A percentile compares a stretch with the other conserved stretches of the same genome.
These are phyloP conservation scores for Fusarium humuli DNA, from an alignment of 2,329 filamentous ascomycete genomes.

Conservation along the genomic window DNA sequence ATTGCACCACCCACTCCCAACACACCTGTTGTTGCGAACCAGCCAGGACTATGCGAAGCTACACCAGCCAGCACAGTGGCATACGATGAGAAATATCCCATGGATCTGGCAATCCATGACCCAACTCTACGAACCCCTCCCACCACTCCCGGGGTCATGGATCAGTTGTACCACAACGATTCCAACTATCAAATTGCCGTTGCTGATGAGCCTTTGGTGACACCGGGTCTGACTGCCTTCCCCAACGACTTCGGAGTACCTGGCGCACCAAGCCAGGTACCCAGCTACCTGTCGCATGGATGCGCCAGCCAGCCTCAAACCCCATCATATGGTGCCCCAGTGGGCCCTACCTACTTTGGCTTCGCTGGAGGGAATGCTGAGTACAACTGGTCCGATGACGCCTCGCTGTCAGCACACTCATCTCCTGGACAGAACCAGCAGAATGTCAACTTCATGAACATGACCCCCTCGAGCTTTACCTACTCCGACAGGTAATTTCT, in stretches of 20 bases:
- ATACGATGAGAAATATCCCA: slow-evolving; percentile 48
- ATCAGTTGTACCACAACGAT: slow-evolving; percentile 56
- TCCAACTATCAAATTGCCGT: slow-evolving; percentile 55
- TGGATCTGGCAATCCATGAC: slow-evolving; percentile 53
- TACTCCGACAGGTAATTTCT: slow-evolving; percentile 37
- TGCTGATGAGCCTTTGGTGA: slow-evolving; percentile 62
- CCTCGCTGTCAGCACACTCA: slow-evolving; percentile 52
- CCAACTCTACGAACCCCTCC: slow-evolving; percentile 65
- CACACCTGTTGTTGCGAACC: slow-evolving; percentile 57
- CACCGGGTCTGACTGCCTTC: slow-evolving; percentile 59
- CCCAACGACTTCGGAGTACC: slow-evolving; percentile 61
- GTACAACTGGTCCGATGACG: slow-evolving; percentile 64
- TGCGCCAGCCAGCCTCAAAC: slow-evolving; percentile 61
- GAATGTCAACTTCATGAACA: slow-evolving; percentile 53
- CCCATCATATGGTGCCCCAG: slow-evolving; percentile 58
- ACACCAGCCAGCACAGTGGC: slow-evolving; percentile 52
- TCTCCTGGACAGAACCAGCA: slow-evolving; percentile 50
- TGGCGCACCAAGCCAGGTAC: slow-evolving; percentile 55
- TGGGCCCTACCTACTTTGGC: slow-evolving; percentile 57
- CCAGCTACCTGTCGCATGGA: slow-evolving; percentile 58
- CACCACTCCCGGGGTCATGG: slow-evolving; percentile 62
- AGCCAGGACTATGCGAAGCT: slow-evolving; percentile 55
- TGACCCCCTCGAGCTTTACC: slow-evolving; percentile 49
- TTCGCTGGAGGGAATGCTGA: slow-evolving; percentile 57
- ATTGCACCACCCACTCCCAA: slow-evolving; percentile 63